phyloP scores from a whole-genome alignment of 2,329 filamentous ascomycete species.

The Colletotrichum salicis region DNA sequence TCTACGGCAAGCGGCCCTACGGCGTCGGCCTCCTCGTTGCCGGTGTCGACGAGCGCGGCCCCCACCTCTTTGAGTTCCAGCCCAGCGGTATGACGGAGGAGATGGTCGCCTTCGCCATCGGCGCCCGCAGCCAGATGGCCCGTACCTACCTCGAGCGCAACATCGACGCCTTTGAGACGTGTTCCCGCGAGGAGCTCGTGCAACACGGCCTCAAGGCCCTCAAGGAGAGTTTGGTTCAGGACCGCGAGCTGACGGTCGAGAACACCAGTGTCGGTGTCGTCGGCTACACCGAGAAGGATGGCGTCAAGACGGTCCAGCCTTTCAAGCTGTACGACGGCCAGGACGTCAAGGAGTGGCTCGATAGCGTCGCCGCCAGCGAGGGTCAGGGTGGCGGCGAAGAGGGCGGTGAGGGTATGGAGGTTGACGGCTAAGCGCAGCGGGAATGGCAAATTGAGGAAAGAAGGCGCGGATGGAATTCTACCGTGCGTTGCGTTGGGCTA shows the following conservation, averaged over 20 bases:
- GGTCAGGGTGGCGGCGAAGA: constrained; percentile 54
- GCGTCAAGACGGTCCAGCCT: constrained; percentile 71
- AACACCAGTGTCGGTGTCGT: constrained; percentile 94
- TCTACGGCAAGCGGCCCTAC: constrained; percentile 96
- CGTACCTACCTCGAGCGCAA: constrained; percentile 96
- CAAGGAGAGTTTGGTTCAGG: constrained; percentile 95
- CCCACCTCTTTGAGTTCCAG: constrained; percentile 98
- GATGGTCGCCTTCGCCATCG: constrained; percentile 96
- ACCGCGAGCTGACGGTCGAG: constrained; percentile 96
- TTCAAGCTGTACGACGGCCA: constrained; percentile 94
- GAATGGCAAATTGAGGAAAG: neutral
- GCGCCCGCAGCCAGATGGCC: constrained; percentile 96
- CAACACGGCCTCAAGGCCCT: constrained; percentile 89
- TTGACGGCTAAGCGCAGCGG: constrained; percentile 41
- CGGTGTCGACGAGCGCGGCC: constrained; percentile 91
- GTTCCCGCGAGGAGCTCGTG: constrained; percentile 85
- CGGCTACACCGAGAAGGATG: constrained; percentile 65
- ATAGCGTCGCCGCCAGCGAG: constrained; percentile 70
- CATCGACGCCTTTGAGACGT: constrained; percentile 82
- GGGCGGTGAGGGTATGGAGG: constrained; percentile 49
- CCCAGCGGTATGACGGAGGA: constrained; percentile 95
- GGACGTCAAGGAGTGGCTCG: constrained; percentile 86
- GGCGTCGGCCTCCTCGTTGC: constrained; percentile 93
- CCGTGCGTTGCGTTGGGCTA: constrained; percentile 13
- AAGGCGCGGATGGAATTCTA: constrained; percentile 4